Conservation (phyloP, 441 rosid genomes). For the Bocquillonia castaneifolia region DNA sequence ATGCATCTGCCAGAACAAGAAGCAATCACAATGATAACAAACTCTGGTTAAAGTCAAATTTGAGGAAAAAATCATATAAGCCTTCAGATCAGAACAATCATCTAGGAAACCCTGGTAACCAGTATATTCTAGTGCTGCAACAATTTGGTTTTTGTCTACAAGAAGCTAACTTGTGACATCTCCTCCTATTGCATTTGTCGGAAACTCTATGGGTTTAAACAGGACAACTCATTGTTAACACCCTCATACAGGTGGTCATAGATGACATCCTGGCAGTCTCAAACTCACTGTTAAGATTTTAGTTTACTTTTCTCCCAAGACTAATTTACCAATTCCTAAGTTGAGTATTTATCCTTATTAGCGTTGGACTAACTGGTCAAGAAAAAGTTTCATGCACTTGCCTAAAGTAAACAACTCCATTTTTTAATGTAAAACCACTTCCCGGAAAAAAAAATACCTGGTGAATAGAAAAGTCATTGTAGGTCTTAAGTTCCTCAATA, state of each 20-base stretch:
- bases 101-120: background rate
- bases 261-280: background rate
- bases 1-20: background rate
- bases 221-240: background rate
- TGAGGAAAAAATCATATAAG: background rate
- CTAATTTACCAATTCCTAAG: background rate
- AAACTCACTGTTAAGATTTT: background rate
- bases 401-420: background rate
- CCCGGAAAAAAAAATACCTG: constrained; percentile 42
- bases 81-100: background rate
- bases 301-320: background rate
- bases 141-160: background rate
- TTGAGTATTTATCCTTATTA: no score
- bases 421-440: background rate
- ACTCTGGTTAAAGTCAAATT: background rate
- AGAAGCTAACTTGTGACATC: background rate
- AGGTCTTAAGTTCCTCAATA: constrained; percentile 74
- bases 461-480: constrained; percentile 83
- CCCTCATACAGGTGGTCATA: background rate
- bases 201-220: background rate
- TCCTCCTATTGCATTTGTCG: background rate
- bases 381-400: background rate
- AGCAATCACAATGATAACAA: background rate
- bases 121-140: background rate
- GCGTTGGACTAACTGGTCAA: background rate